These are phyloP conservation scores for Dictyostelium discoideum DNA, from an alignment of 78 protist genomes.

Conservation along the genomic window dicty_2.7 NC_007090.3:2376001-2376500, in stretches of 20 bases:
- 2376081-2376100: background rate
- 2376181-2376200: constrained; percentile 45
- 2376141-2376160: too few species aligned
- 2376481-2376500: constrained; percentile 56
- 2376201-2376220: constrained; percentile 53
- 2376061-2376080: too few species aligned
- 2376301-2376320: constrained; percentile 21
- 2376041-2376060: too few species aligned
- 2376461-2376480: constrained; percentile 56
- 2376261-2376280: background rate
- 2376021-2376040: too few species aligned
- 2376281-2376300: constrained; percentile 40
- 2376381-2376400: background rate
- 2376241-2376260: background rate
- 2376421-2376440: background rate
- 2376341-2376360: constrained; percentile 19
- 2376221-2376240: constrained; percentile 15
- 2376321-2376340: constrained; percentile 12
- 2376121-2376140: too few species aligned
- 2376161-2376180: too few species aligned
- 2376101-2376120: too few species aligned
- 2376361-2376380: background rate
- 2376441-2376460: constrained; percentile 1
- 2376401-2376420: background rate
- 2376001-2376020: too few species aligned